Evolutionary conservation across 495 filamentous ascomycete species (phyloP).

Genomic region (Xylaria sp.): DNA sequence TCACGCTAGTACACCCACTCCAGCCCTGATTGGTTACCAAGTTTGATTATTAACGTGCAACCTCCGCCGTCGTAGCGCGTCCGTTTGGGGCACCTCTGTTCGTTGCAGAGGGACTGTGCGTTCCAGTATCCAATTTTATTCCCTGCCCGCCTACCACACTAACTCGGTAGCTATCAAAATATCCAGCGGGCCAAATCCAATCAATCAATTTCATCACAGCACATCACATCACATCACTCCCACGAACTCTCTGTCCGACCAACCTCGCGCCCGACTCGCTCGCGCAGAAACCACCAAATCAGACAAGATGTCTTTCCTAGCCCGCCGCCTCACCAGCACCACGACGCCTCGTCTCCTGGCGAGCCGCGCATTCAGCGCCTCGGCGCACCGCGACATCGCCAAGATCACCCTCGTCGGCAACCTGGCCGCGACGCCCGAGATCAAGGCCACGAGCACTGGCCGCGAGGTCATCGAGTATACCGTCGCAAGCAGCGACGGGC

Average conservation of each 20-base stretch:
- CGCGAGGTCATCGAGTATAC: conserved; percentile 71
- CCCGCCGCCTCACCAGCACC: conserved; percentile 46
- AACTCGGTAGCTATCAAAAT: neutral
- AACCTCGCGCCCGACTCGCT: neutral
- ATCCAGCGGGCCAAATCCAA: neutral
- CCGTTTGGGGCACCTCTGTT: neutral
- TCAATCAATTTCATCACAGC: neutral
- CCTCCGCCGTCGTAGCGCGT: conserved; percentile 15
- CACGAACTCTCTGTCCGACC: neutral
- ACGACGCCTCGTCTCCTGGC: conserved; percentile 38
- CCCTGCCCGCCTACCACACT: too few relatives aligned
- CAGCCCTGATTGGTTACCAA: conserved; percentile 8
- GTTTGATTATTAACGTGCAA: neutral
- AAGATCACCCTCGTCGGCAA: conserved; percentile 76
- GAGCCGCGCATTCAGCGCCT: conserved; percentile 62
- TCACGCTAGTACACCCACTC: neutral
- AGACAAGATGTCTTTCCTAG: conserved; percentile 46
- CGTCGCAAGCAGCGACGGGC: conserved; percentile 65
- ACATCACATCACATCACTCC: neutral
- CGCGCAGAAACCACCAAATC: neutral
- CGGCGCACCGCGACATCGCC: conserved; percentile 64
- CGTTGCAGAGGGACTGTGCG: neutral
- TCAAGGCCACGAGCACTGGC: conserved; percentile 68
- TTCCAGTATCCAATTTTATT: neutral
- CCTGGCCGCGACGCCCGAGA: conserved; percentile 73